Evolutionary conservation across 108 stramenopile species (phyloP), one percentile per base, ranked within the genome.

Genomic region (Nannochloropsis gaditana): DNA sequence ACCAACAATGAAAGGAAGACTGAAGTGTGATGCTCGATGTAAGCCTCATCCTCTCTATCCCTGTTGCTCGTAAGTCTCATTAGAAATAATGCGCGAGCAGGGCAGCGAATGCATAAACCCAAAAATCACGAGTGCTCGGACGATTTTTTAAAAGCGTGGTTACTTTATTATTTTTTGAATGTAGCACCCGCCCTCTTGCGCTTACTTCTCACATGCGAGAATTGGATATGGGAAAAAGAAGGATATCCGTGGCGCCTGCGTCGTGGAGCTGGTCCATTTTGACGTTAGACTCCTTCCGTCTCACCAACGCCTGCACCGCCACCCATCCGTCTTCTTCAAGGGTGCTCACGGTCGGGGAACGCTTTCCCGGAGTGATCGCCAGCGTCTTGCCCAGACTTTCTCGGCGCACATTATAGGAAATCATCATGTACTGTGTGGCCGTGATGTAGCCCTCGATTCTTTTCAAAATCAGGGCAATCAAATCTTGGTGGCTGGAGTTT

Each of bases 361-460:
- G 91, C 92, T 98, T 97, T 44, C 98, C 98, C 9, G 98, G 98
- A 11, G 96, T 96, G 45, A 98, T 94, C 81, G 90, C 89, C 59
- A 91, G 79, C 10, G 95, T 94, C 79, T 87, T 82, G 9, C 87
- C 84, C 80, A 97, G 90, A 84, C 95, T 89, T 21, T 93, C 93
- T 82, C 90, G 85, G 31, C 91, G 83, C 83, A 96, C 91, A 85
- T 98, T 98, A 94, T 96, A 98, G 41, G 94, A 88, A 59, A 98
- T 92, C 96, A 98, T 96, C 84, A 94, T 91, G 90, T 95, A 96
- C 86, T 96, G 95, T 86, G 92, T 93, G 21, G 98, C 96, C 17
- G 96, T 96, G 84, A 97, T 95, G 90, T 94, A 98, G 44, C 96
- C 98, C 87, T 96, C 94, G 45, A 98, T 93, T 41, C 98, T 94